phyloP scores from a whole-genome alignment of 345 rosid genomes.

The Citrus sp. region DNA sequence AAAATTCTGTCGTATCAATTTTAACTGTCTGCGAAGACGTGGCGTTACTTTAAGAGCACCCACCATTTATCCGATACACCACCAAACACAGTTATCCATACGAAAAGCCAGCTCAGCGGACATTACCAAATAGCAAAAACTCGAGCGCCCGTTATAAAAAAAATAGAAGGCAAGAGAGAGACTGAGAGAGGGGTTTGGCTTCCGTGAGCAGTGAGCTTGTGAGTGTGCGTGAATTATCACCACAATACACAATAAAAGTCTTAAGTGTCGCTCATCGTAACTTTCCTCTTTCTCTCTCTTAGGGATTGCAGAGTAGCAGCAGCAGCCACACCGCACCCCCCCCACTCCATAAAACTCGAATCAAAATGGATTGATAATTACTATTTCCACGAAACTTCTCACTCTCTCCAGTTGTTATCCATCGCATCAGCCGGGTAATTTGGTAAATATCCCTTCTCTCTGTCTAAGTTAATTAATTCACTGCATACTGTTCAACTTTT shows the following conservation, averaged over 20 bases:
- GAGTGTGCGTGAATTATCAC: too few relatives aligned
- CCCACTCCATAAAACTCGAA: not conserved
- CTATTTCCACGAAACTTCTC: not conserved
- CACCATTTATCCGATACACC: not conserved
- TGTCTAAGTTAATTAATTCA: not conserved
- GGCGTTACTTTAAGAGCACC: not conserved
- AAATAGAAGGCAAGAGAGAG: not conserved
- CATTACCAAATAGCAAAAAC: not conserved
- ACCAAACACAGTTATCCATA: not conserved
- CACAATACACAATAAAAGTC: not conserved
- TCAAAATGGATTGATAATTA: slow-evolving; percentile 38
- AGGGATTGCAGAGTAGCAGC: slow-evolving; percentile 40
- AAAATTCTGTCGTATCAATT: too few relatives aligned
- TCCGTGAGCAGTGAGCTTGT: not conserved
- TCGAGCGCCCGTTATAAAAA: slow-evolving; percentile 29
- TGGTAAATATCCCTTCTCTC: not conserved
- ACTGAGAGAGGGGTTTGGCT: not conserved
- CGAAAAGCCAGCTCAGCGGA: not conserved
- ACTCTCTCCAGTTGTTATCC: not conserved
- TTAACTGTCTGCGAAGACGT: not conserved
- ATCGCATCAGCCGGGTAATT: slow-evolving; percentile 20
- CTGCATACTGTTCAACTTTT: not conserved
- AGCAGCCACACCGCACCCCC: slow-evolving; percentile 27
- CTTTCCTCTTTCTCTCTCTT: slow-evolving; percentile 22
- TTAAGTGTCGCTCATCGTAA: not conserved